Evolutionary conservation across 108 stramenopile genomes (phyloP).

Genomic region (Epithemia pelagica): DNA sequence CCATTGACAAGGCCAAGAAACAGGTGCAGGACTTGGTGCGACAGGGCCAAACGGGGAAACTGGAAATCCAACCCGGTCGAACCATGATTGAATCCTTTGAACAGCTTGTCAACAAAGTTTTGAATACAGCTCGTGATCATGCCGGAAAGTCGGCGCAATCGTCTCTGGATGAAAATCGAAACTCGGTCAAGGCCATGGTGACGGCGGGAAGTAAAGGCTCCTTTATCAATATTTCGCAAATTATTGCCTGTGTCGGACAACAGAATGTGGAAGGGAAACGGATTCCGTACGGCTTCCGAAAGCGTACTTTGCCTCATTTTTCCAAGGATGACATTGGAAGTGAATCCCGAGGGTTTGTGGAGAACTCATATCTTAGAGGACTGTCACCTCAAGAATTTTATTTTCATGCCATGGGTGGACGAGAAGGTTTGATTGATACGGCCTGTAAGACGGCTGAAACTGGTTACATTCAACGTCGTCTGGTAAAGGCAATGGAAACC

Average conservation of each 20-base stretch:
- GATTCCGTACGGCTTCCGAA: conserved; percentile 96
- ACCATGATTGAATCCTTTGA: conserved; percentile 92
- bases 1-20: conserved; percentile 63
- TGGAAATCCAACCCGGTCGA: conserved; percentile 93
- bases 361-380: conserved; percentile 93
- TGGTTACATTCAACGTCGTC: conserved; percentile 98
- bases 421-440: conserved; percentile 98
- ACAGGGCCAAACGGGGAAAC: conserved; percentile 73
- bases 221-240: conserved; percentile 96
- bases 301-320: conserved; percentile 90
- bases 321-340: conserved; percentile 78
- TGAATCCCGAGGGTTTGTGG: conserved; percentile 95
- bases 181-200: conserved; percentile 84
- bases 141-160: conserved; percentile 92
- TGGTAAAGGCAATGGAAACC: conserved; percentile 98
- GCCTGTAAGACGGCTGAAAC: conserved; percentile 99
- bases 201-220: conserved; percentile 97
- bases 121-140: conserved; percentile 89
- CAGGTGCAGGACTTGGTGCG: conserved; percentile 79
- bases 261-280: conserved; percentile 97
- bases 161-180: conserved; percentile 88
- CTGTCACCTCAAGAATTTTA: conserved; percentile 98
- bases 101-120: conserved; percentile 91
- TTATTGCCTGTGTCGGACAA: conserved; percentile 99
- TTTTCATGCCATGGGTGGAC: conserved; percentile 99